These are phyloP conservation scores for Alisma plantagoaquatica DNA, from an alignment of 106 monocot species.

Conservation along the genomic window DNA sequence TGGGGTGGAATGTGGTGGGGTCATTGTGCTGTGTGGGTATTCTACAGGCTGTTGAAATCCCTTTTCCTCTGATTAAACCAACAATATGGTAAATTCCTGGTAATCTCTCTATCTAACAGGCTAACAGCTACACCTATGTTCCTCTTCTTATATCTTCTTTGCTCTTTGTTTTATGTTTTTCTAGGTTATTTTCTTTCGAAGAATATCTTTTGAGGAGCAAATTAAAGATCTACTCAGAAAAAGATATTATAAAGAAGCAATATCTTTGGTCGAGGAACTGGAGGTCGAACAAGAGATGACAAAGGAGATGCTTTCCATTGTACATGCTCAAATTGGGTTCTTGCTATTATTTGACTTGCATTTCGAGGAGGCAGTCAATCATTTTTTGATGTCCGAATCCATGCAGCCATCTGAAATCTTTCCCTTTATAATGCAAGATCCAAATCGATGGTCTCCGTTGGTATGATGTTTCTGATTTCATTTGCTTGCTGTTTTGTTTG, in stretches of 20 bases:
- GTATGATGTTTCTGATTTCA: conserved; percentile 20
- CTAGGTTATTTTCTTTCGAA: conserved; percentile 65
- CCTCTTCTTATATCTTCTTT: no score
- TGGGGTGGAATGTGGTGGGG: no score
- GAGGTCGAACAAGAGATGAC: conserved; percentile 77
- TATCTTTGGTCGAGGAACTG: conserved; percentile 58
- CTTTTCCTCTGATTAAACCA: no score
- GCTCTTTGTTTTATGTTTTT: not conserved
- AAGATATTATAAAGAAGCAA: conserved; percentile 62
- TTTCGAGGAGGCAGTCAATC: conserved; percentile 93
- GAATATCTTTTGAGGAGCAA: conserved; percentile 78
- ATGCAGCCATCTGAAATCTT: conserved; percentile 96
- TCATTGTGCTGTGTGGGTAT: no score
- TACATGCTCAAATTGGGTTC: conserved; percentile 96
- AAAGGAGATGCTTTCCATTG: conserved; percentile 80
- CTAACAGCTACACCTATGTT: no score
- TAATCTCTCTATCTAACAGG: no score
- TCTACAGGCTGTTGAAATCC: no score
- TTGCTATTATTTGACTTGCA: conserved; percentile 88
- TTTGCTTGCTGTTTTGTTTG: conserved; percentile 3
- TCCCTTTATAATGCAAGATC: conserved; percentile 91
- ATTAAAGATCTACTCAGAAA: conserved; percentile 84
- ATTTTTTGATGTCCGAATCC: conserved; percentile 83
- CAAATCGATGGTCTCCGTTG: conserved; percentile 92
- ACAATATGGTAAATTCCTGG: no score